Conservation (phyloP, 1,284 basidiomycete species). For the Rhodotorula mucilaginosa region DNA sequence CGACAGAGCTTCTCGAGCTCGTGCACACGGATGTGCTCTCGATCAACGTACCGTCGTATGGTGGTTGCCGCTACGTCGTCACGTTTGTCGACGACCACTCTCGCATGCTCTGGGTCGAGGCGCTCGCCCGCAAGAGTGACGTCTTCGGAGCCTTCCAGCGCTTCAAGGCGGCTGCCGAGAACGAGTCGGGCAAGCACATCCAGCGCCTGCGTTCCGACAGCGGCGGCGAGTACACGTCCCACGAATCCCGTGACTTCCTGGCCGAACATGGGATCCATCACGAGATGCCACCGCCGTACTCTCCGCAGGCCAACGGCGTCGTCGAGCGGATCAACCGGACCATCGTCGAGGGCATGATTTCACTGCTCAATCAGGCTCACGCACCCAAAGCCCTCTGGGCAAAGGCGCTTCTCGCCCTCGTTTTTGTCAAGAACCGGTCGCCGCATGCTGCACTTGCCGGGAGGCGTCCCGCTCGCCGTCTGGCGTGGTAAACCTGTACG, state of each 20-base stretch:
- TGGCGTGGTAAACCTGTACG: too few species aligned
- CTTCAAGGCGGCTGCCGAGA: constrained; percentile 46
- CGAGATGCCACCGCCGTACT: constrained; percentile 49
- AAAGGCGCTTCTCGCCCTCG: too few species aligned
- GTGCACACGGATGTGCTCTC: constrained; percentile 50
- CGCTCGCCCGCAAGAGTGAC: constrained; percentile 49
- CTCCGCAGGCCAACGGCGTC: constrained; percentile 49
- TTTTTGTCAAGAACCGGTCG: too few species aligned
- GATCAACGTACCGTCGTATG: constrained; percentile 37
- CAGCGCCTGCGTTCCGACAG: constrained; percentile 47
- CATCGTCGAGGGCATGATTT: constrained; percentile 43
- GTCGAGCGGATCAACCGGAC: constrained; percentile 46
- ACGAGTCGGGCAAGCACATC: constrained; percentile 43
- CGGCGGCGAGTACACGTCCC: constrained; percentile 36
- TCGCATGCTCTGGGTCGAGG: constrained; percentile 39
- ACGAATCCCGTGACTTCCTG: constrained; percentile 45
- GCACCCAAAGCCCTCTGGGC: constrained; percentile 39
- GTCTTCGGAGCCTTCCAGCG: constrained; percentile 46
- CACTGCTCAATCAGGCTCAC: constrained; percentile 43
- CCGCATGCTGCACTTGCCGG: too few species aligned
- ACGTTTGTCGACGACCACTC: constrained; percentile 50
- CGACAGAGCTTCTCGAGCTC: constrained; percentile 7
- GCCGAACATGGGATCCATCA: constrained; percentile 38
- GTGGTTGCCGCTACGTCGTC: constrained; percentile 49
- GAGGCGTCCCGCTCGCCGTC: too few species aligned